Conservation (phyloP, 1,139 yeast genomes). For the Sporopachydermia cereana region DNA sequence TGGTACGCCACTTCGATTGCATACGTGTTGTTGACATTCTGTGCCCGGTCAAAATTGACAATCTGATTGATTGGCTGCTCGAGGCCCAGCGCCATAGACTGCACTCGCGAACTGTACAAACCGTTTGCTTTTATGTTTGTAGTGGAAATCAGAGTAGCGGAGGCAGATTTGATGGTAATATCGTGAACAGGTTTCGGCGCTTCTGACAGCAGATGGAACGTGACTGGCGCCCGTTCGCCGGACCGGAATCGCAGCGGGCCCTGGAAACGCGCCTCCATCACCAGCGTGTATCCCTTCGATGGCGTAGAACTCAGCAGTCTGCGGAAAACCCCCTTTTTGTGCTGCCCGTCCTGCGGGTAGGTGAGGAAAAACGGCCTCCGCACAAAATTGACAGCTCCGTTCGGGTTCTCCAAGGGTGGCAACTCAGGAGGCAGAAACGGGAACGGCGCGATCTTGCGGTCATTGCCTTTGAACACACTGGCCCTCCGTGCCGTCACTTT, state of each 20-base stretch:
- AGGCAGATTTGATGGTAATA: background rate
- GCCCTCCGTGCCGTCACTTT: constrained; percentile 51
- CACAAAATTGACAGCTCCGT: constrained; percentile 10
- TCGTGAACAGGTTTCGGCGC: background rate
- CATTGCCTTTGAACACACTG: constrained; percentile 38
- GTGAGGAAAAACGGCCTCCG: background rate
- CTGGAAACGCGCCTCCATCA: background rate
- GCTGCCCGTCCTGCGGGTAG: background rate
- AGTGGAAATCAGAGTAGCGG: background rate
- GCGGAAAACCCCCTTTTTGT: no score
- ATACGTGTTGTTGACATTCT: background rate
- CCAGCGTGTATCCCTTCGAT: background rate
- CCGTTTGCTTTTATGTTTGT: background rate
- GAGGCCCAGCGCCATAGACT: background rate
- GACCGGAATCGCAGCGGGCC: background rate
- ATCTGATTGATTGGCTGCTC: no score
- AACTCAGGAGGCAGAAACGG: constrained; percentile 43
- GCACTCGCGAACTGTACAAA: background rate
- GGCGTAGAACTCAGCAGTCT: no score
- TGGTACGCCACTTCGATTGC: background rate
- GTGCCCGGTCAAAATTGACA: background rate
- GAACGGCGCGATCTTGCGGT: constrained; percentile 39
- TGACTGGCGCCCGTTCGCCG: background rate
- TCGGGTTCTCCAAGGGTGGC: constrained; percentile 19
- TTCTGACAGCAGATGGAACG: background rate